Evolutionary conservation across 495 filamentous ascomycete species (phyloP), one percentile per base, ranked within the genome.

Genomic region (Terfezia claveryi): DNA sequence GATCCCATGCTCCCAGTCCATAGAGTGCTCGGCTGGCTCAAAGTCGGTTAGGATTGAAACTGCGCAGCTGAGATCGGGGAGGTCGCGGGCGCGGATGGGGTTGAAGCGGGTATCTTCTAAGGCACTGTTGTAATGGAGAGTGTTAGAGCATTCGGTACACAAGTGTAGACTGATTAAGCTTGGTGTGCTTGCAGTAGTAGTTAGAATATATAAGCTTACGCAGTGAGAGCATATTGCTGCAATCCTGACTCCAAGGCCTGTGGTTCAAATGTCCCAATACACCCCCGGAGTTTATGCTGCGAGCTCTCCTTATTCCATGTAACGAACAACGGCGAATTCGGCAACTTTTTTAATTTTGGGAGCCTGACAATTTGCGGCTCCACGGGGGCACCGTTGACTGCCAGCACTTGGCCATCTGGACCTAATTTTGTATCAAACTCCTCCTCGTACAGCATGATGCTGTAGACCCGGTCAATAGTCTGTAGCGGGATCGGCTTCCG

Each of bases 181-280:
- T 44, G 20, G 20, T 20, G 2, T 5, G 44, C 9, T 20, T 20
- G 20, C 14, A 49, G 44, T 56, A 55, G 20, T 51, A 11, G 10
- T 10, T n/a, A 23, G 55, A 46, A 56, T 32, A 51, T 41, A 54
- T 52, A 36, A 51, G 74, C 78, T 59, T 71, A 85, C 73, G 87
- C 85, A 55, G 83, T 94, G 51, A 94, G 71, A 49, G 91, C 83
- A 69, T 95, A 96, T 49, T 73, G 79, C 38, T 76, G 73, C 36
- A 98, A 70, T 2, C 87, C 91, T 4, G 73, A 62, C 23, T 76
- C 72, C 9, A 98, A 76, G 23, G 80, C 74, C 62, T 87, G 82
- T 6, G 79, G 65, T 56, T 91, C 87, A 64, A 96, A 96, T 0
- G 91, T 98, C 59, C 91, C 91, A 62, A 98, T 98, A 73, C 91